These are phyloP conservation scores for Calonectria naviculata DNA, from an alignment of 2,329 filamentous ascomycete genomes.

Conservation along the genomic window DNA sequence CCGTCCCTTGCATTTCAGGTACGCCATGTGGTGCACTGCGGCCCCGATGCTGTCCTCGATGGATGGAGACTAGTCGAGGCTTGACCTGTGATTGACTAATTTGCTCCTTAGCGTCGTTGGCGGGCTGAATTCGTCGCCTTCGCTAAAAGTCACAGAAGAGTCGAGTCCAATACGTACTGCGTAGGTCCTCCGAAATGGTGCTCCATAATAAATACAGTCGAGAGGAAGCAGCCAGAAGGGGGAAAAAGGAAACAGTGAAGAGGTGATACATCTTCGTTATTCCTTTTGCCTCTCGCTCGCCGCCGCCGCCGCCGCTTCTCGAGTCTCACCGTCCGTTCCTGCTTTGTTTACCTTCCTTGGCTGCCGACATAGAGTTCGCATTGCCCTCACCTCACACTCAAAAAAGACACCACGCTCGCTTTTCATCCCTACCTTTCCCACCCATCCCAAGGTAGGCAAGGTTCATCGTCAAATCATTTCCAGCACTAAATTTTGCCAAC, in stretches of 20 bases:
- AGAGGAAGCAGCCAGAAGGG: neutral
- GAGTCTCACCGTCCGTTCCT: too few relatives aligned
- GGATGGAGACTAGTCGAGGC: conserved; percentile 15
- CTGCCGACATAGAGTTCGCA: neutral
- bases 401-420: conserved; percentile 1
- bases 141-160: conserved; percentile 7
- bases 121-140: conserved; percentile 20
- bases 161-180: conserved; percentile 8
- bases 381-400: conserved; percentile 1
- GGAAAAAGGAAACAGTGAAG: neutral
- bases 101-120: conserved; percentile 14
- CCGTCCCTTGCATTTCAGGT: conserved; percentile 7
- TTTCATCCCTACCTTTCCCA: neutral
- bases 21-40: neutral
- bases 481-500: conserved; percentile 2
- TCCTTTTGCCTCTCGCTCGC: neutral
- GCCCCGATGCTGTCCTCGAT: conserved; percentile 1
- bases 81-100: conserved; percentile 15
- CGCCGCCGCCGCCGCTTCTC: neutral
- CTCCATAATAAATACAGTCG: neutral
- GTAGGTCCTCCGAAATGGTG: neutral
- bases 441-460: conserved; percentile 7
- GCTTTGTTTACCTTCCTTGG: neutral
- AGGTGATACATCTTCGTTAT: neutral
- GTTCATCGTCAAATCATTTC: conserved; percentile 1